Evolutionary conservation across 1,139 yeast species (phyloP), one percentile per base, ranked within the genome.

Genomic region (Candida neerlandica): DNA sequence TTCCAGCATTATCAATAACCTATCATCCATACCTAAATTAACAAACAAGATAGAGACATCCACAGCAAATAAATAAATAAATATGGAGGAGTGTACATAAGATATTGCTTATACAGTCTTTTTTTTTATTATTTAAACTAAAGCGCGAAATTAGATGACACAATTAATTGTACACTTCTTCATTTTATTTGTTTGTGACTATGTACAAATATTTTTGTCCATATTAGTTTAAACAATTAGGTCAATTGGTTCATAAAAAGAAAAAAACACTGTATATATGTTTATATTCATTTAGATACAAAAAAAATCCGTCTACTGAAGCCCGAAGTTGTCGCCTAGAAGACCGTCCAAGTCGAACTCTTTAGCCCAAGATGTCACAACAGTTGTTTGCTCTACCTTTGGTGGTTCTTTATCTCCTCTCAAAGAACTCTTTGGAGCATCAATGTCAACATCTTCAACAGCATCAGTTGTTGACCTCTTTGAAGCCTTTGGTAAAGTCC

Each of bases 291-390:
- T 23, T 5, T 11, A 26, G 16, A 40, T 46, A 42, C 32, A n/a
- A 14, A 34, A 43, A n/a, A 16, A 23, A 27, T 21, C 42, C 10
- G 26, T 26, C 32, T 52, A 48, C 37, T 48, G 52, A 48, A 60
- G 56, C 21, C 73, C 75, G 57, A 70, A 70, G 54, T 68, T 67
- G 50, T 66, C 73, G 42, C 70, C 70, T 63, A 89, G 84, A 57
- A 92, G 76, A 6, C 90, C 91, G 64, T 89, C 97, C 59, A 94
- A 77, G 67, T 91, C 96, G 64, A 94, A 92, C 70, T 92, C 99
- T 66, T 89, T 81, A 15, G 98, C 87, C 98, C 99, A 94, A 58
- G 83, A 80, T n/a, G 80, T 72, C 19, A 95, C 99, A 60, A 94
- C 81, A 14, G 89, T 84, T 44, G 95, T 88, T 63, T 87, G 88